Percentiles rank a stretch among this genome's conserved stretches.
phyloP scores from a whole-genome alignment of 805 yeast genomes.

The Blastobotrys terrestris region DNA sequence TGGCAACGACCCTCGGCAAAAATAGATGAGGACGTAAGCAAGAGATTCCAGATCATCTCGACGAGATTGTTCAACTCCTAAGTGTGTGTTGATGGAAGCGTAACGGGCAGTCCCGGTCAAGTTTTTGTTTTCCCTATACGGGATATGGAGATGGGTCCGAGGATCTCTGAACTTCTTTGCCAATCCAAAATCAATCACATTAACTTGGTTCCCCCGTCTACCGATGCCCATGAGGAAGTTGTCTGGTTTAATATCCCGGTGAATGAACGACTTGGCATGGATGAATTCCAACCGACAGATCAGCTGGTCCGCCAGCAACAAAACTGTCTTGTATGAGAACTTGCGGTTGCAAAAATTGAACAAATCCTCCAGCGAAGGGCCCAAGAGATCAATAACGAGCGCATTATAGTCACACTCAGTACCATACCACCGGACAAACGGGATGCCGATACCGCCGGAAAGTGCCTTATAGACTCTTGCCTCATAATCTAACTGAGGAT shows the following conservation, averaged over 20 bases:
- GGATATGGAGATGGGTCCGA: constrained; percentile 88
- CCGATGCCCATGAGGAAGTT: constrained; percentile 86
- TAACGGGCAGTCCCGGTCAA: constrained; percentile 97
- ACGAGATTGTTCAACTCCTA: constrained; percentile 95
- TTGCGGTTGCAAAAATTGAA: constrained; percentile 94
- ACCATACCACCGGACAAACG: constrained; percentile 95
- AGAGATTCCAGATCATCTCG: constrained; percentile 93
- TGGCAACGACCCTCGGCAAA: constrained; percentile 92
- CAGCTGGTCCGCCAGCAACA: constrained; percentile 89
- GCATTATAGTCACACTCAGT: constrained; percentile 95
- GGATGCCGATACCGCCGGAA: constrained; percentile 96
- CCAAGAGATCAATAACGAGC: constrained; percentile 91
- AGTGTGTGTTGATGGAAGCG: constrained; percentile 90
- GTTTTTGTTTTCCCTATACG: constrained; percentile 93
- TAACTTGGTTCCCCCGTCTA: constrained; percentile 88
- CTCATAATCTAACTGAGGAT: constrained; percentile 95
- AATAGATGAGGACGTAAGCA: constrained; percentile 90
- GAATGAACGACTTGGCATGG: constrained; percentile 89
- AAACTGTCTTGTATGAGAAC: constrained; percentile 87
- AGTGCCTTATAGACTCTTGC: constrained; percentile 91
- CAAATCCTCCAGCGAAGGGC: constrained; percentile 91
- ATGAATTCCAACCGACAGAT: constrained; percentile 91
- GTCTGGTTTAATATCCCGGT: constrained; percentile 79
- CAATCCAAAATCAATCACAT: constrained; percentile 89
- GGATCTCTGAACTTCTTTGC: constrained; percentile 94